A percentile compares a stretch with the other conserved stretches of the same genome.
Evolutionary conservation across 768 basidiomycete genomes (phyloP).

Genomic region (Melanogaster broomeanus): DNA sequence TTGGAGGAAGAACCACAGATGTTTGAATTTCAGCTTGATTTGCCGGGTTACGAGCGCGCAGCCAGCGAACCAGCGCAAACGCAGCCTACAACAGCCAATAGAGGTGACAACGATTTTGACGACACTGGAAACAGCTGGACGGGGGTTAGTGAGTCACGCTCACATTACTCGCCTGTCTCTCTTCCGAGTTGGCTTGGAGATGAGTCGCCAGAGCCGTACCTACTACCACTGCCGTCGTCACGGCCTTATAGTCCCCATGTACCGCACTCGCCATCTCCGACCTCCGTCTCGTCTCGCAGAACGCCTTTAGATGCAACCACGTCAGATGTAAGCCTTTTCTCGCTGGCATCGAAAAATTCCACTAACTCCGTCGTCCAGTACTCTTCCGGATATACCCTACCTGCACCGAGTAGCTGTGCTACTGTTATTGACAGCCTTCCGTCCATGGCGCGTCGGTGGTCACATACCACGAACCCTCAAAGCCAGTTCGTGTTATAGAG

Average conservation of each 20-base stretch:
- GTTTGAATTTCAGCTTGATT: constrained; percentile 65
- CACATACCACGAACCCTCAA: constrained; percentile 32
- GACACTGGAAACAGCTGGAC: constrained; percentile 23
- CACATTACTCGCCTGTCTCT: constrained; percentile 21
- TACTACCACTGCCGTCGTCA: constrained; percentile 31
- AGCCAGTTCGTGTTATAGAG: constrained; percentile 37
- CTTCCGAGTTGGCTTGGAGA: constrained; percentile 31
- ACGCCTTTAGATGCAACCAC: constrained; percentile 23
- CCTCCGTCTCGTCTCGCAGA: constrained; percentile 27
- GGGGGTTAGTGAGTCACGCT: constrained; percentile 18
- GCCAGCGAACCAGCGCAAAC: constrained; percentile 17
- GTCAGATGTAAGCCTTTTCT: constrained; percentile 25
- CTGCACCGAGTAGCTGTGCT: constrained; percentile 28
- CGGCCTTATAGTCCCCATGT: constrained; percentile 30
- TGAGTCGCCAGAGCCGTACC: constrained; percentile 27
- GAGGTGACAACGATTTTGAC: constrained; percentile 17
- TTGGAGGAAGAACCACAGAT: constrained; percentile 60
- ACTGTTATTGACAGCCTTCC: constrained; percentile 34
- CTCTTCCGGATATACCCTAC: constrained; percentile 22
- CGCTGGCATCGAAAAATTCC: neutral
- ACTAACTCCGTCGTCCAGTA: constrained; percentile 21
- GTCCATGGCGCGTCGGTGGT: constrained; percentile 40
- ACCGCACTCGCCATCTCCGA: constrained; percentile 27
- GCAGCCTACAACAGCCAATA: constrained; percentile 9
- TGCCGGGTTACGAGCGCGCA: constrained; percentile 29